Evolutionary conservation across 352 stramenopile genomes (phyloP).

Genomic region (Pythium aquatile): DNA sequence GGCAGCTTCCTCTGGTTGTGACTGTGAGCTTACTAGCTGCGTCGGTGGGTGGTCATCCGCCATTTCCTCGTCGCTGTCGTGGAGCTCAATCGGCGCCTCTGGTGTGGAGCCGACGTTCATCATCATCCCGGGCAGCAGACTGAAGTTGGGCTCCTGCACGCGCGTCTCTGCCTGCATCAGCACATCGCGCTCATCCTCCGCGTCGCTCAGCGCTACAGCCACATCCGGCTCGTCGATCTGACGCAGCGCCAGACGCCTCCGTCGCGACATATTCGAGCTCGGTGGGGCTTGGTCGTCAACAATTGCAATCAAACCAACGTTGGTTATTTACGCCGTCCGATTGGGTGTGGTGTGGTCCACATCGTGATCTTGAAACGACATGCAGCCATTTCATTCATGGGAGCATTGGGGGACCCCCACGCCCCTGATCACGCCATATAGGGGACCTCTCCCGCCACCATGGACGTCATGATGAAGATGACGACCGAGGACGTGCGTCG

Average conservation of each 20-base stretch:
- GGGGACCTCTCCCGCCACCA: conserved; percentile 19
- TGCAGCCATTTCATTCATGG: not conserved
- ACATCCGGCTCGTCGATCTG: conserved; percentile 24
- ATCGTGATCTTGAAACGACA: conserved; percentile 26
- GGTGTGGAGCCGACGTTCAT: not conserved
- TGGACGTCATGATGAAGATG: conserved; percentile 89
- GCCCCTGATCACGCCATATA: not conserved
- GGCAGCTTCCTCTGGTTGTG: not conserved
- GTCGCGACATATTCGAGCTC: conserved; percentile 22
- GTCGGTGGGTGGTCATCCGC: conserved; percentile 4
- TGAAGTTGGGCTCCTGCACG: conserved; percentile 20
- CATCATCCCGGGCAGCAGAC: conserved; percentile 23
- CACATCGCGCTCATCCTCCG: conserved; percentile 14
- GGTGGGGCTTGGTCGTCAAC: not conserved
- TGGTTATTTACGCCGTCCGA: conserved; percentile 13
- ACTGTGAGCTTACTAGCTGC: conserved; percentile 6
- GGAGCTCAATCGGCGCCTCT: not conserved
- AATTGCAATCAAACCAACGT: conserved; percentile 21
- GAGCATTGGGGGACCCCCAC: too few species aligned
- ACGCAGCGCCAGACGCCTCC: conserved; percentile 21
- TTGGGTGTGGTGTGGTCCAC: conserved; percentile 15
- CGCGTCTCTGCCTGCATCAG: not conserved
- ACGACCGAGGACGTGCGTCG: conserved; percentile 70
- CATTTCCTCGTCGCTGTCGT: conserved; percentile 8
- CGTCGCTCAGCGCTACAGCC: conserved; percentile 19